A percentile compares a stretch with the other conserved stretches of the same genome.
These are phyloP conservation scores for Chloranthus sessilifolius DNA, from an alignment of 164 flowering plant genomes.

Conservation along the genomic window DNA sequence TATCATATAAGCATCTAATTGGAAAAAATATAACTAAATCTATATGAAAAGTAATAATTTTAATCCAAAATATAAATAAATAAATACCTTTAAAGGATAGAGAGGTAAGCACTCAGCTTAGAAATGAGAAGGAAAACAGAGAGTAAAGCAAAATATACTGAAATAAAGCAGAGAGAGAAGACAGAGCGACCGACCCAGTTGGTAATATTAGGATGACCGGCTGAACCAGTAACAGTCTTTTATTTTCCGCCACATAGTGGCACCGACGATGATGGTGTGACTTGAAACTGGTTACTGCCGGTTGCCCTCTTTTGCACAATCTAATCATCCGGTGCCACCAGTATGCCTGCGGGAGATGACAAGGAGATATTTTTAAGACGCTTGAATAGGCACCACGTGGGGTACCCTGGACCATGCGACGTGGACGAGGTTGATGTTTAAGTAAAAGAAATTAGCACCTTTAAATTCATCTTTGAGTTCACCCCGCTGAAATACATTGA, in stretches of 20 bases:
- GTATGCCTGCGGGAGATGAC: not conserved
- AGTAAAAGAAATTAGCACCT: too few species aligned
- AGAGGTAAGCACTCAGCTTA: not conserved
- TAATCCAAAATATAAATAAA: too few species aligned
- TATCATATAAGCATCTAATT: too few species aligned
- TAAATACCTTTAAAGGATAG: not conserved
- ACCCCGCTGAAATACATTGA: too few species aligned
- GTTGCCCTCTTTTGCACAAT: slow-evolving; percentile 4
- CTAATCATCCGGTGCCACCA: too few species aligned
- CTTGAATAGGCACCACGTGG: slow-evolving; percentile 3
- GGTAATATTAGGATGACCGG: slow-evolving; percentile 4
- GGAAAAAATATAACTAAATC: too few species aligned
- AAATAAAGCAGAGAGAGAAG: not conserved
- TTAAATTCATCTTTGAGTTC: too few species aligned
- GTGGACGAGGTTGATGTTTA: slow-evolving; percentile 6
- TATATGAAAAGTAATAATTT: too few species aligned
- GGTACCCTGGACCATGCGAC: not conserved
- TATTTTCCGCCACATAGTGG: slow-evolving; percentile 8
- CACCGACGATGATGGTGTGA: slow-evolving; percentile 4
- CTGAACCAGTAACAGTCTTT: slow-evolving; percentile 6
- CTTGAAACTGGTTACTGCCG: slow-evolving; percentile 13
- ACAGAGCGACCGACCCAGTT: not conserved
- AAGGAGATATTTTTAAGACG: not conserved
- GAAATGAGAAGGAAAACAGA: not conserved
- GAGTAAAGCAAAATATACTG: not conserved